Percentiles rank a stretch among this genome's conserved stretches.
phyloP scores from a whole-genome alignment of 2,329 filamentous ascomycete genomes.

The Neophaeococcomyces aloes region DNA sequence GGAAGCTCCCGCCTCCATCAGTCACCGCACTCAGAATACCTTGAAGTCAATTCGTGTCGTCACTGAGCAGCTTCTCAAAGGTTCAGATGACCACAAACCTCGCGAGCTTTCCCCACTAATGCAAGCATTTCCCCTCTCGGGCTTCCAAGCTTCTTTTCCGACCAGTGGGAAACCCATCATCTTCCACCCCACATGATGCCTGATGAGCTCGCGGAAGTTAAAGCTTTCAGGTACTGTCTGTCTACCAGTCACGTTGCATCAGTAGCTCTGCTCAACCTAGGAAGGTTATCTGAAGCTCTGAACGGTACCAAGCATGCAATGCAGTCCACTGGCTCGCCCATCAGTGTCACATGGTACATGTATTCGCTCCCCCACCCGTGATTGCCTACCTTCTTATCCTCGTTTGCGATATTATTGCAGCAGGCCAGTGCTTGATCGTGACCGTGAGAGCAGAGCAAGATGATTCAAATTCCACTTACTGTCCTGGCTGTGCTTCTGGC shows the following conservation, averaged over 20 bases:
- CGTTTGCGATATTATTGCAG: not conserved
- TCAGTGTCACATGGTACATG: not conserved
- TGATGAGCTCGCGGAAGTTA: not conserved
- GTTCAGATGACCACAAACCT: not conserved
- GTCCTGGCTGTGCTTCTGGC: slow-evolving; percentile 5
- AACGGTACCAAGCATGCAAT: slow-evolving; percentile 1
- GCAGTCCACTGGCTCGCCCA: not conserved
- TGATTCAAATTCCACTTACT: slow-evolving; percentile 1
- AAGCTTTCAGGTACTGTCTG: not conserved
- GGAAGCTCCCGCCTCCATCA: not conserved
- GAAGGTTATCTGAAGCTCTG: slow-evolving; percentile 9
- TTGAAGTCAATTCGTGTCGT: no score
- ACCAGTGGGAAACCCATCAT: not conserved
- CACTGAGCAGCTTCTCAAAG: no score
- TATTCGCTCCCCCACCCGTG: not conserved
- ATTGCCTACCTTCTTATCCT: not conserved
- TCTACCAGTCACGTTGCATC: not conserved
- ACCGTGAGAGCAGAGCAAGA: not conserved
- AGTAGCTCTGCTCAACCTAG: slow-evolving; percentile 6
- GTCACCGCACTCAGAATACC: not conserved
- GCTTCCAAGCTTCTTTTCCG: not conserved
- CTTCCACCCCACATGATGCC: not conserved
- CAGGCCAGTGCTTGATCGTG: not conserved
- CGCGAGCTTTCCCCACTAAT: not conserved
- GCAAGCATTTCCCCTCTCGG: not conserved